Percentiles rank a stretch among this genome's conserved stretches.
These are phyloP conservation scores for Acacia concinna DNA, from an alignment of 331 rosid genomes.

Conservation along the genomic window DNA sequence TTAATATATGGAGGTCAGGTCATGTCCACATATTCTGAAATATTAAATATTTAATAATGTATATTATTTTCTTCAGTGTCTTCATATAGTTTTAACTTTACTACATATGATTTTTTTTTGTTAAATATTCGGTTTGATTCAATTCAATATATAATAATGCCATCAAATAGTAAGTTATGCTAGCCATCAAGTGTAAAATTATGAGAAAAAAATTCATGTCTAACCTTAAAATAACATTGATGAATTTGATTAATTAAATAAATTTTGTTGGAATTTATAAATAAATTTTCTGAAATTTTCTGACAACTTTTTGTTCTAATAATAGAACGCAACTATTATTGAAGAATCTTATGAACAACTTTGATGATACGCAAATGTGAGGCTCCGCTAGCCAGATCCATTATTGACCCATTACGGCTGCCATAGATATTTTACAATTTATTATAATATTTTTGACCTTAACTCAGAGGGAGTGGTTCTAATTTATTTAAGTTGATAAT, in stretches of 20 bases:
- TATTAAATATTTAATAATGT: neutral
- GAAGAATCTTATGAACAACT: neutral
- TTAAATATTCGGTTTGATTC: neutral
- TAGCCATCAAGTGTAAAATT: neutral
- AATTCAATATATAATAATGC: neutral
- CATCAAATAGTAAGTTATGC: neutral
- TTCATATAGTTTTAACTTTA: neutral
- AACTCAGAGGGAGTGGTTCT: neutral
- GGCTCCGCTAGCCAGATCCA: neutral
- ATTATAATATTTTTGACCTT: neutral
- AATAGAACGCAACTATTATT: neutral
- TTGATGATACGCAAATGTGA: neutral
- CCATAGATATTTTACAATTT: constrained; percentile 13
- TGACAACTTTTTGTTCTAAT: neutral
- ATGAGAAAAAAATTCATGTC: neutral
- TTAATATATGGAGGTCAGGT: neutral
- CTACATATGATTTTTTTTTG: neutral
- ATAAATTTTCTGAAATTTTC: neutral
- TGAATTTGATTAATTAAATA: neutral
- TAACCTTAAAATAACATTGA: neutral
- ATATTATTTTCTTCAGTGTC: too few relatives aligned
- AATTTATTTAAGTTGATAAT: neutral
- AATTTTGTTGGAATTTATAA: neutral
- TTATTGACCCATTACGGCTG: constrained; percentile 4
- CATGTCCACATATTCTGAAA: neutral